These are phyloP conservation scores for Sparassis latifolia DNA, from an alignment of 1,284 basidiomycete genomes.

Conservation along the genomic window DNA sequence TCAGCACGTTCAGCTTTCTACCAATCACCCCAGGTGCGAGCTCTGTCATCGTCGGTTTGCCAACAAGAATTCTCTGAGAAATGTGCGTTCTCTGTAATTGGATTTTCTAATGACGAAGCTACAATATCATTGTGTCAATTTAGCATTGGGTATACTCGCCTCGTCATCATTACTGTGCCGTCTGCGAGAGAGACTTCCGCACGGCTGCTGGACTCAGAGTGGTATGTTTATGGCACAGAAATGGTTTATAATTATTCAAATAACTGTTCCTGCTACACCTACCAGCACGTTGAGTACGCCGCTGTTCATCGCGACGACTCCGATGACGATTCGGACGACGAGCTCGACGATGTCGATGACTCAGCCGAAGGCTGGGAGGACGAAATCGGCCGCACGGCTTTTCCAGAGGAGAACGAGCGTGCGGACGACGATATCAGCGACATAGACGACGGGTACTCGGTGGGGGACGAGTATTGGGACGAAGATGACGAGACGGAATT, in stretches of 20 bases:
- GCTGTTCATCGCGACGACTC: conserved; percentile 24
- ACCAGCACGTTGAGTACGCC: conserved; percentile 23
- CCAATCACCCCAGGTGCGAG: conserved; percentile 21
- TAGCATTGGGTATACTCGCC: conserved; percentile 21
- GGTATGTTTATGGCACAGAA: conserved; percentile 9
- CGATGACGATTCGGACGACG: conserved; percentile 18
- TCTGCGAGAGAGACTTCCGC: conserved; percentile 19
- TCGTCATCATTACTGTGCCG: conserved; percentile 21
- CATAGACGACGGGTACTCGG: conserved; percentile 8
- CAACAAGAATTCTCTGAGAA: conserved; percentile 20
- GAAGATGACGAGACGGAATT: conserved; percentile 17
- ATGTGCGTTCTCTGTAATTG: conserved; percentile 10
- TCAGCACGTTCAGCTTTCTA: conserved; percentile 17
- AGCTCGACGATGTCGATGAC: conserved; percentile 13
- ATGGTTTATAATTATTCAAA: neutral
- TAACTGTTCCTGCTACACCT: neutral
- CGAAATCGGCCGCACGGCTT: conserved; percentile 13
- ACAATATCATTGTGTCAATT: neutral
- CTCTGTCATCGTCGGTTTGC: conserved; percentile 20
- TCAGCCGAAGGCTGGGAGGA: conserved; percentile 23
- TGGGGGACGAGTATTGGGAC: conserved; percentile 18
- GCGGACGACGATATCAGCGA: conserved; percentile 5
- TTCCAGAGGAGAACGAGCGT: conserved; percentile 18
- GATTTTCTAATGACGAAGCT: neutral
- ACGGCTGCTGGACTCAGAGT: conserved; percentile 21